These are phyloP conservation scores for Canariomyces notabilis DNA, from an alignment of 2,329 filamentous ascomycete species.

Conservation along the genomic window DNA sequence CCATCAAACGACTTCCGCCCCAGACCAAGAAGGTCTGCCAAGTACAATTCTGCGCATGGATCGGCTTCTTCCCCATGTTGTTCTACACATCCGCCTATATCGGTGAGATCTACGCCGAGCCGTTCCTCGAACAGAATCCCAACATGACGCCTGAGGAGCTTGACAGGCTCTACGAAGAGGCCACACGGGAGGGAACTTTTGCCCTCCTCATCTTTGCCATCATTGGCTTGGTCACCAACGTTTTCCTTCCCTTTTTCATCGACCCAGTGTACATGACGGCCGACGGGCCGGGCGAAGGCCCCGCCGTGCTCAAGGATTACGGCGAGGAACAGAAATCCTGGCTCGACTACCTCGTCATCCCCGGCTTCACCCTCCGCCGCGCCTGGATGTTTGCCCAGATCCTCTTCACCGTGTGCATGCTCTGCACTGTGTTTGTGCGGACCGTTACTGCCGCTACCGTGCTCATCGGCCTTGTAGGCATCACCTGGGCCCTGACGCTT, in stretches of 20 bases:
- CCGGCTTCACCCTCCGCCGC: slow-evolving; percentile 77
- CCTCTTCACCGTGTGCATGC: slow-evolving; percentile 78
- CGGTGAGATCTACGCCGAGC: slow-evolving; percentile 86
- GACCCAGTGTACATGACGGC: slow-evolving; percentile 61
- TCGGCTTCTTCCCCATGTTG: slow-evolving; percentile 91
- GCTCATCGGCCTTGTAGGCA: slow-evolving; percentile 74
- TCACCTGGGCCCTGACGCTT: slow-evolving; percentile 87
- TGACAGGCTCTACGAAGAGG: slow-evolving; percentile 74
- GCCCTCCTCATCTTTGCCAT: slow-evolving; percentile 85
- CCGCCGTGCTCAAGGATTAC: slow-evolving; percentile 29
- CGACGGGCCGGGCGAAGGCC: slow-evolving; percentile 30
- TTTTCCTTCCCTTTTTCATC: slow-evolving; percentile 80
- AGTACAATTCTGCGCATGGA: slow-evolving; percentile 83
- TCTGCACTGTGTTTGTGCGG: slow-evolving; percentile 72
- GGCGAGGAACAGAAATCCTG: slow-evolving; percentile 36
- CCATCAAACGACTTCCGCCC: slow-evolving; percentile 71
- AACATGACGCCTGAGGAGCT: slow-evolving; percentile 72
- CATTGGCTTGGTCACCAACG: slow-evolving; percentile 74
- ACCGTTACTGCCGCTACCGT: slow-evolving; percentile 67
- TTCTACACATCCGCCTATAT: slow-evolving; percentile 96
- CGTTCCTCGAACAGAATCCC: slow-evolving; percentile 70
- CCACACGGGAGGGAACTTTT: slow-evolving; percentile 82
- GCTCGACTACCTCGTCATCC: slow-evolving; percentile 65
- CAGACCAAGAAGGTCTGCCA: slow-evolving; percentile 79
- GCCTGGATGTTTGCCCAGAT: slow-evolving; percentile 82